Conservation (phyloP, 164 flowering plant species). For the Umbellularia californica region DNA sequence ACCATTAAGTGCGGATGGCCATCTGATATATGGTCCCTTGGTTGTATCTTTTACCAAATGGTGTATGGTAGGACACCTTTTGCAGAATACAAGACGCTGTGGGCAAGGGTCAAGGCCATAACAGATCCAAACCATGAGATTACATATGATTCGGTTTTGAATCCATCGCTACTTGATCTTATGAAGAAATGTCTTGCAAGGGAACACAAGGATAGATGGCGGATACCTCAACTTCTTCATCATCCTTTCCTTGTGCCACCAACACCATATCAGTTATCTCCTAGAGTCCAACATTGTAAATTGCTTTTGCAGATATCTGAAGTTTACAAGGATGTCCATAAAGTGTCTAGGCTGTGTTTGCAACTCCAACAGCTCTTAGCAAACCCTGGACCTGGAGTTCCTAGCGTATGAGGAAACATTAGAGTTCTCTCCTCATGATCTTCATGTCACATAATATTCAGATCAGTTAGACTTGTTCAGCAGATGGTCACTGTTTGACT, state of each 20-base stretch:
- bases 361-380: constrained; percentile 43
- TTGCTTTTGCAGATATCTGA: constrained; percentile 52
- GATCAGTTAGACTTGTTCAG: too few relatives aligned
- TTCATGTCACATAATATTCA: too few relatives aligned
- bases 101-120: constrained; percentile 94
- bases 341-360: constrained; percentile 41
- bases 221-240: constrained; percentile 80
- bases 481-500: too few relatives aligned
- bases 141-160: constrained; percentile 57
- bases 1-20: constrained; percentile 91
- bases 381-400: constrained; percentile 7
- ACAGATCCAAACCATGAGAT: constrained; percentile 85
- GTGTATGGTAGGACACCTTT: constrained; percentile 96
- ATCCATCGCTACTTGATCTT: constrained; percentile 85
- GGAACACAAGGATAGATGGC: constrained; percentile 87
- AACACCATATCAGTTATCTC: constrained; percentile 32
- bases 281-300: constrained; percentile 27
- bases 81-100: constrained; percentile 89
- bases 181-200: constrained; percentile 95
- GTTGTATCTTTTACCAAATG: constrained; percentile 97
- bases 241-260: constrained; percentile 95
- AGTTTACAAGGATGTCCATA: constrained; percentile 34
- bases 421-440: too few relatives aligned
- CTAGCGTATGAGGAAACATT: too few relatives aligned
- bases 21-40: constrained; percentile 99